Evolutionary conservation across 352 stramenopile species (phyloP).

Genomic region (Globisporangium acanthophoron): DNA sequence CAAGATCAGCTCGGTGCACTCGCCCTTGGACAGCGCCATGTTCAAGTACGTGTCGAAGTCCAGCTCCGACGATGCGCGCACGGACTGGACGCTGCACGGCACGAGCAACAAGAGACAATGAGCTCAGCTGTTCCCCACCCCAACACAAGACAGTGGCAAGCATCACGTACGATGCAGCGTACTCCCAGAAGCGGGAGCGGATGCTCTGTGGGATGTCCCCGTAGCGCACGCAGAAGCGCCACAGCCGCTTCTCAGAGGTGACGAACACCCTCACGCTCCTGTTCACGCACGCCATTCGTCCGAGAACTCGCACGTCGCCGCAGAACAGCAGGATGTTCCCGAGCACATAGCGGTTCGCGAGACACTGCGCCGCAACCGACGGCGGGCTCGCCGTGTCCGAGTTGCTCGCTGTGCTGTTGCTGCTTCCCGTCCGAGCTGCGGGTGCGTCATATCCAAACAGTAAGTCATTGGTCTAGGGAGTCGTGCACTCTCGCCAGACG

Average conservation of each 20-base stretch:
- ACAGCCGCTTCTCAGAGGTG: constrained; percentile 50
- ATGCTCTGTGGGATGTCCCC: constrained; percentile 46
- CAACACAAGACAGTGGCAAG: neutral
- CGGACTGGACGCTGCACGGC: constrained; percentile 15
- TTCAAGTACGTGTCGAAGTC: constrained; percentile 85
- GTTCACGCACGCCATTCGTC: constrained; percentile 49
- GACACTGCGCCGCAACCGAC: constrained; percentile 31
- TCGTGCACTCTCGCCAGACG: neutral
- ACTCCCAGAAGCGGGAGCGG: constrained; percentile 77
- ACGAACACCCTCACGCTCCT: constrained; percentile 53
- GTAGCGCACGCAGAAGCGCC: constrained; percentile 81
- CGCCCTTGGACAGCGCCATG: constrained; percentile 81
- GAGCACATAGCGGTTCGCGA: constrained; percentile 58
- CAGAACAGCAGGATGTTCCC: constrained; percentile 73
- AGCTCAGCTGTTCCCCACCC: neutral
- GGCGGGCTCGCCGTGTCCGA: neutral
- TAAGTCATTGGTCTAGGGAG: neutral
- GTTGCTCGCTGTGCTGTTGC: constrained; percentile 13
- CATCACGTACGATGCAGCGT: constrained; percentile 26
- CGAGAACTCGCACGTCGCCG: constrained; percentile 45
- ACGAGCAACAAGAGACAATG: neutral
- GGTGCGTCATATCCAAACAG: neutral
- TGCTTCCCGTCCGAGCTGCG: constrained; percentile 16
- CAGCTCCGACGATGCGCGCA: constrained; percentile 46
- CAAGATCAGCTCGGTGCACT: constrained; percentile 76